Evolutionary conservation across 2,329 filamentous ascomycete genomes (phyloP), one percentile per base, ranked within the genome.

Genomic region (Trichophyton schoenleinii): DNA sequence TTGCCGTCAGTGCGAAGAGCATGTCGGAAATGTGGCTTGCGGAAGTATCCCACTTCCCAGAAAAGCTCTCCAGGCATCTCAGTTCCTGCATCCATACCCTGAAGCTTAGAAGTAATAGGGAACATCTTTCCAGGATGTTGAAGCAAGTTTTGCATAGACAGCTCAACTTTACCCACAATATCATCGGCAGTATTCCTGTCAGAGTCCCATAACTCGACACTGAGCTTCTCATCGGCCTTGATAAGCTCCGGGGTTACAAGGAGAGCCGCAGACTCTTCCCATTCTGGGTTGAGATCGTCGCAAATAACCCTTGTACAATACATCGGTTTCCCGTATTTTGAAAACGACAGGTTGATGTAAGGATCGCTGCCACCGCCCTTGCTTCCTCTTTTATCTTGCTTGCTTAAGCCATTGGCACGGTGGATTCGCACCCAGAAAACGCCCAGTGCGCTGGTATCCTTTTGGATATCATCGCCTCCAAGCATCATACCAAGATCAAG

Each of bases 251-350:
- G 83, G 0, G 89, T 96, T 4, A 99, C 89, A 15, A 96, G 78
- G 18, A 97, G 79, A 1, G 89, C 91, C 49, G 89, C 86, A 1
- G 84, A 88, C 74, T 97, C 94, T 69, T 94, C 88, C 79, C 95
- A 97, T 3, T 96, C 81, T 0, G 94, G 94, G 69, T 97, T 95
- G 60, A 96, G 81, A 67, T 96, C 88, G 69, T 97, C 92, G 59
- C 92, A 90, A 65, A 97, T 96, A 59, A 97, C 91, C 57, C 94
- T 86, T 1, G 94, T 97, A 74, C 91, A 96, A 74, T 96, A 97
- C 83, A 96, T 95, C 1, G 92, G 92, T 76, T 99, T 99, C 61
- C 88, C 89, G 68, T 96, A 97, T 73, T 97, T 96, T 69, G 89
- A 95, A 78, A 95, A 97, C 46, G 88, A 87, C 41, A 97, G 81